Conservation (phyloP, 345 rosid genomes). For the Dipteronia dyeriana region DNA sequence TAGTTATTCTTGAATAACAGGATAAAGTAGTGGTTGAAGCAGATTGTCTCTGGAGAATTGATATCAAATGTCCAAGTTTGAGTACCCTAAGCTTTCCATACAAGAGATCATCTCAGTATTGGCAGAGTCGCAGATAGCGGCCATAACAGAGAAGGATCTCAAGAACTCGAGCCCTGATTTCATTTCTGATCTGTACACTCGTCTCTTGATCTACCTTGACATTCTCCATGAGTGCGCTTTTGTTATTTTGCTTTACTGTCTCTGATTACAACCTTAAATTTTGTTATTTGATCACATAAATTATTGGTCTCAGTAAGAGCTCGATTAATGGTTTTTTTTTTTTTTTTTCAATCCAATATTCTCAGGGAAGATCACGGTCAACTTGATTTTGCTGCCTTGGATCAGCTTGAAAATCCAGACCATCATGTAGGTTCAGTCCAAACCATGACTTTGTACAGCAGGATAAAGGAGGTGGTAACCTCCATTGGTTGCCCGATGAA, state of each 20-base stretch:
- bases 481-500: conserved; percentile 53
- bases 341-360: not conserved
- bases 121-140: conserved; percentile 59
- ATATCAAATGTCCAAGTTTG: conserved; percentile 62
- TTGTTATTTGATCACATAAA: not conserved
- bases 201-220: conserved; percentile 71
- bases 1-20: not conserved
- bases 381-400: conserved; percentile 73
- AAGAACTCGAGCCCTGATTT: conserved; percentile 52
- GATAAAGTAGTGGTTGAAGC: not conserved
- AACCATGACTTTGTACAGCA: conserved; percentile 44
- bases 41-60: not conserved
- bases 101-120: conserved; percentile 59
- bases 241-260: not conserved
- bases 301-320: not conserved
- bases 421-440: conserved; percentile 53
- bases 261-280: not conserved
- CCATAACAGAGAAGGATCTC: conserved; percentile 49
- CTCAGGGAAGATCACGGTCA: conserved; percentile 79
- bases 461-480: conserved; percentile 46
- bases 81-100: conserved; percentile 63
- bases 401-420: conserved; percentile 90
- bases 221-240: conserved; percentile 53
- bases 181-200: conserved; percentile 57
- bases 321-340: not conserved